Base-by-base conservation (phyloP, 345 rosid species). In the Eucalyptus virginea region DNA sequence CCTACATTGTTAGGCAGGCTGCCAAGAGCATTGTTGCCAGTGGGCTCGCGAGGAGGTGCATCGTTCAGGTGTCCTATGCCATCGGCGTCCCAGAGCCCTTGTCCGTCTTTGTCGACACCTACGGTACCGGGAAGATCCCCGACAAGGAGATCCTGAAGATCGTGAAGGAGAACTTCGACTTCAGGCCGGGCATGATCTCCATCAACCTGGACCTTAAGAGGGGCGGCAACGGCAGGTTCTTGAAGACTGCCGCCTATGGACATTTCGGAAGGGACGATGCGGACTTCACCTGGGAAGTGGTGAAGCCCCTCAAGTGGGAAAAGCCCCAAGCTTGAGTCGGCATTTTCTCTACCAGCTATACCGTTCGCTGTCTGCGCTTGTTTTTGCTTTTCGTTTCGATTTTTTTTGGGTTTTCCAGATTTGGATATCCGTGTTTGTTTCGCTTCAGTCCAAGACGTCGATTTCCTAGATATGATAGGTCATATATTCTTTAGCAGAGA, bases 1-100 rank as follows among this genome's bases (percentile, higher is more conserved):
- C 97, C 7, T 96, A 95, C 93, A 94, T 96, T 7, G 97, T 95
- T 11, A 94, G 94, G 89, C 95, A 95, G 88, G 96, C 95, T n/a
- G 96, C 95, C 0, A 94, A 94, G 92, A 94, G 95, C 88, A 91
- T 94, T 48, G 95, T 94, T 11, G 94, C 96, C 16, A 93, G 86
- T 72, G 95, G 93, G 37, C 94, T 95, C 3, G 96, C 96, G 10
- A 89, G 95, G 90, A 92, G 96, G 92, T 94, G 95, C 91, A 92
- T 94, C 60, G 96, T 94, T 42, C 95, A 95, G 93, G 96, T 95
- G 8, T 95, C 96, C 47, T 95, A 94, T 24, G 96, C 95, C 62
- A 94, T 95, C 62, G 96, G 95, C 47, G 96, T 95, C 14, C 94
- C 96, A 1, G 96, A 95, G 49, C 95, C 96, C 26, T 86, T 95